A percentile compares a stretch with the other conserved stretches of the same genome.
phyloP scores from a whole-genome alignment of 305 asterid species.

The Fraxinus floribunda region DNA sequence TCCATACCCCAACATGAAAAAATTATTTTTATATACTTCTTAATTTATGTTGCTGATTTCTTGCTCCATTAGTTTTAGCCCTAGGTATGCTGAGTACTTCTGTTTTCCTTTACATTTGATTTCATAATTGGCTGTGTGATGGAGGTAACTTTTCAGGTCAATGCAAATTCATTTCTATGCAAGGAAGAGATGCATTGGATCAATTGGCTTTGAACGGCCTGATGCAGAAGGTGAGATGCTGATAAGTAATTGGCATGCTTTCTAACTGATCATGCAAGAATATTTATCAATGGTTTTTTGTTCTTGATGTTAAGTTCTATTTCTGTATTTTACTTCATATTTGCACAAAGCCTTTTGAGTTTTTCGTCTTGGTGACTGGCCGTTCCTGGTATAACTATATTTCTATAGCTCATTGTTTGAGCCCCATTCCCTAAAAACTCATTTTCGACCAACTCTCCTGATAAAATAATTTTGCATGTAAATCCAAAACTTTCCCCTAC shows the following conservation, averaged over 20 bases:
- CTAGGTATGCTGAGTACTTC: neutral
- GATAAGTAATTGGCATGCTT: neutral
- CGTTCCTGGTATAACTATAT: neutral
- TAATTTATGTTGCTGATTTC: neutral
- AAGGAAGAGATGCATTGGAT: constrained; percentile 58
- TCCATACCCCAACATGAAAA: neutral
- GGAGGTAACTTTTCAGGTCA: constrained; percentile 53
- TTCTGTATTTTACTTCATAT: neutral
- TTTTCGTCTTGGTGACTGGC: neutral
- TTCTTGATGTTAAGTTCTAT: constrained; percentile 1
- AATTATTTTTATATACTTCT: neutral
- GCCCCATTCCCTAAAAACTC: neutral
- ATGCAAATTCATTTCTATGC: constrained; percentile 76
- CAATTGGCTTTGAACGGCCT: constrained; percentile 55
- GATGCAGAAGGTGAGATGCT: constrained; percentile 62
- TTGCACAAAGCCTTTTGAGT: constrained; percentile 4
- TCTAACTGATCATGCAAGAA: neutral
- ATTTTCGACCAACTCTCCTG: neutral
- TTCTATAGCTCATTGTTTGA: neutral
- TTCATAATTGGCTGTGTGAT: constrained; percentile 28
- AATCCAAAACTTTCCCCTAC: neutral
- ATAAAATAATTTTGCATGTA: too few relatives aligned
- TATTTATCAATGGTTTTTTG: constrained; percentile 15
- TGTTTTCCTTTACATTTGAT: neutral
- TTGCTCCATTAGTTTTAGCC: neutral